phyloP scores from a whole-genome alignment of 2,329 filamentous ascomycete genomes.

The Diaporthe velutina region DNA sequence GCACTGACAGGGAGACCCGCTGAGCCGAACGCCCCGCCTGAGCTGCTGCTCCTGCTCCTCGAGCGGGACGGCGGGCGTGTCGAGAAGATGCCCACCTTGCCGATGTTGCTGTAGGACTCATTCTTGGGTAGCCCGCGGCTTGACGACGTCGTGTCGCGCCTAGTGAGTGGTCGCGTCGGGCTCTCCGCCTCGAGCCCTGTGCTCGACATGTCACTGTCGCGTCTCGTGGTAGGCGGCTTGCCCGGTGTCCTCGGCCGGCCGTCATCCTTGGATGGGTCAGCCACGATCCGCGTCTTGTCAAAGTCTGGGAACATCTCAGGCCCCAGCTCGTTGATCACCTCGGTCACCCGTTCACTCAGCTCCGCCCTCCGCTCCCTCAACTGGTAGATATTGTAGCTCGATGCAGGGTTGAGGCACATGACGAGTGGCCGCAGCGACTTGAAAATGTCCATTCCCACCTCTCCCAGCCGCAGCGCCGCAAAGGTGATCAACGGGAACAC shows the following conservation, averaged over 20 bases:
- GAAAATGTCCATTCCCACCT: slow-evolving; percentile 98
- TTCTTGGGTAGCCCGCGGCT: slow-evolving; percentile 78
- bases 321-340: slow-evolving; percentile 93
- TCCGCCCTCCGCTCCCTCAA: slow-evolving; percentile 79
- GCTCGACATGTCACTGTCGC: slow-evolving; percentile 65
- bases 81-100: slow-evolving; percentile 89
- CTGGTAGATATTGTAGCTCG: slow-evolving; percentile 85
- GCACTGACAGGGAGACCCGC: slow-evolving; percentile 75
- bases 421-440: slow-evolving; percentile 93
- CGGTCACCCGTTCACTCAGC: slow-evolving; percentile 85
- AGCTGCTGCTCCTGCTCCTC: slow-evolving; percentile 77
- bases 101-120: slow-evolving; percentile 93
- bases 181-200: slow-evolving; percentile 51
- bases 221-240: slow-evolving; percentile 47
- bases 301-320: slow-evolving; percentile 99
- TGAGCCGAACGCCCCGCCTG: slow-evolving; percentile 71
- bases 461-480: slow-evolving; percentile 92
- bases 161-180: slow-evolving; percentile 50
- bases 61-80: slow-evolving; percentile 87
- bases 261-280: slow-evolving; percentile 62
- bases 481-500: slow-evolving; percentile 92
- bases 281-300: slow-evolving; percentile 79
- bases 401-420: slow-evolving; percentile 86
- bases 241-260: slow-evolving; percentile 46
- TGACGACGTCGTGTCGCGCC: slow-evolving; percentile 66